Evolutionary conservation across 495 filamentous ascomycete species (phyloP).

Genomic region (Penicillium goetzii): DNA sequence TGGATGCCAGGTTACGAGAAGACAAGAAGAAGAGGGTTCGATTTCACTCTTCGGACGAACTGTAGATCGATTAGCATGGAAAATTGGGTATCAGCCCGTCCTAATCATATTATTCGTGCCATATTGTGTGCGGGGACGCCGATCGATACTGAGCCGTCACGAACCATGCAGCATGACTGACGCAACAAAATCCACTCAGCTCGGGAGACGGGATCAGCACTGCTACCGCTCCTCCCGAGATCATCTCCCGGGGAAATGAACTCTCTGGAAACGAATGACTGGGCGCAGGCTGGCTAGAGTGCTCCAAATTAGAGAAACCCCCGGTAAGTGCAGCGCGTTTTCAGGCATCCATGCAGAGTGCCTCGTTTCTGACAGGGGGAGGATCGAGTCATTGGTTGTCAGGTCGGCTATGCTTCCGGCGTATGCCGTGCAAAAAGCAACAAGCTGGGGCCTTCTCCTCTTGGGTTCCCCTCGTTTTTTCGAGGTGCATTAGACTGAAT

Average conservation of each 20-base stretch:
- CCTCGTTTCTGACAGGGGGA: slow-evolving; percentile 2
- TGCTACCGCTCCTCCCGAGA: slow-evolving; percentile 19
- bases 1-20: background rate
- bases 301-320: background rate
- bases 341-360: slow-evolving; percentile 7
- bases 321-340: background rate
- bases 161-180: slow-evolving; percentile 26
- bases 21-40: slow-evolving; percentile 5
- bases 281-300: background rate
- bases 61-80: slow-evolving; percentile 24
- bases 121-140: slow-evolving; percentile 16
- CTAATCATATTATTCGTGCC: background rate
- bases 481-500: slow-evolving; percentile 27
- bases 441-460: background rate
- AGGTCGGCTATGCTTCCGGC: slow-evolving; percentile 11
- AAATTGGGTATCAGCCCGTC: background rate
- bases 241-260: slow-evolving; percentile 5
- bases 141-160: slow-evolving; percentile 15
- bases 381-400: background rate
- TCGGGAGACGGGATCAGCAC: slow-evolving; percentile 6
- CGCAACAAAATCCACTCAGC: slow-evolving; percentile 20
- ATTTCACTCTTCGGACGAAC: slow-evolving; percentile 18
- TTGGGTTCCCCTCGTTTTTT: slow-evolving; percentile 14
- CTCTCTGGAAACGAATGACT: background rate
- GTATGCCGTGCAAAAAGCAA: slow-evolving; percentile 14